phyloP scores from a whole-genome alignment of 805 yeast species.

The Monosporozyma aquatica region DNA sequence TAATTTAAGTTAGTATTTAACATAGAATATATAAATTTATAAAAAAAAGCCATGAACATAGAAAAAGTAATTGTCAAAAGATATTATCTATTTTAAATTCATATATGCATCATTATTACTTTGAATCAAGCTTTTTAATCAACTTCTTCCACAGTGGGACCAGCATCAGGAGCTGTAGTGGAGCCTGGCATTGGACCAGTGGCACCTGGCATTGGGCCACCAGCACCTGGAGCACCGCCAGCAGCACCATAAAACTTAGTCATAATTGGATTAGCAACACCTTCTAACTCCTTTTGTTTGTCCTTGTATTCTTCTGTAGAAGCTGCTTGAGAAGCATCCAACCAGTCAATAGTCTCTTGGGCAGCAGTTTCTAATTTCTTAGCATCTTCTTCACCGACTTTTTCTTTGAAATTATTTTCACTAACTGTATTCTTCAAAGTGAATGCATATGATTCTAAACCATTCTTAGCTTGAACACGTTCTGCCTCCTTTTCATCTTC shows the following conservation, averaged over 20 bases:
- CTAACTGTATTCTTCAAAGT: slow-evolving; percentile 75
- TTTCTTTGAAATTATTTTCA: slow-evolving; percentile 72
- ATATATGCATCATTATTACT: too few species aligned
- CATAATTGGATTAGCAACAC: slow-evolving; percentile 92
- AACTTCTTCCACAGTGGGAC: slow-evolving; percentile 79
- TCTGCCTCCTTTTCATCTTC: slow-evolving; percentile 93
- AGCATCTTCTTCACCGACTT: slow-evolving; percentile 60
- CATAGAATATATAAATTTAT: slow-evolving; percentile 1
- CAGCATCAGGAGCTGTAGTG: slow-evolving; percentile 44
- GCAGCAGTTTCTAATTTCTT: slow-evolving; percentile 68
- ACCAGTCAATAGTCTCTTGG: slow-evolving; percentile 82
- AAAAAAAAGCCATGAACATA: not conserved
- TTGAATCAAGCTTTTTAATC: too few species aligned
- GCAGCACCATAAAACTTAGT: slow-evolving; percentile 93
- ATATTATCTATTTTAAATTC: too few species aligned
- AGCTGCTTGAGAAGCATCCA: slow-evolving; percentile 89
- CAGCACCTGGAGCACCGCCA: slow-evolving; percentile 56
- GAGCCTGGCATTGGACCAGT: slow-evolving; percentile 44
- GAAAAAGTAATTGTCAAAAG: too few species aligned
- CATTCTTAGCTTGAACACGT: slow-evolving; percentile 91
- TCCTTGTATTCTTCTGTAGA: slow-evolving; percentile 85
- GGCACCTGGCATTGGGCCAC: slow-evolving; percentile 42
- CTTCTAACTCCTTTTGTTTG: slow-evolving; percentile 93
- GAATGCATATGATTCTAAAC: slow-evolving; percentile 90
- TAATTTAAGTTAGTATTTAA: too few species aligned